phyloP scores from a whole-genome alignment of 805 yeast genomes.

The Yarrowia sp. region DNA sequence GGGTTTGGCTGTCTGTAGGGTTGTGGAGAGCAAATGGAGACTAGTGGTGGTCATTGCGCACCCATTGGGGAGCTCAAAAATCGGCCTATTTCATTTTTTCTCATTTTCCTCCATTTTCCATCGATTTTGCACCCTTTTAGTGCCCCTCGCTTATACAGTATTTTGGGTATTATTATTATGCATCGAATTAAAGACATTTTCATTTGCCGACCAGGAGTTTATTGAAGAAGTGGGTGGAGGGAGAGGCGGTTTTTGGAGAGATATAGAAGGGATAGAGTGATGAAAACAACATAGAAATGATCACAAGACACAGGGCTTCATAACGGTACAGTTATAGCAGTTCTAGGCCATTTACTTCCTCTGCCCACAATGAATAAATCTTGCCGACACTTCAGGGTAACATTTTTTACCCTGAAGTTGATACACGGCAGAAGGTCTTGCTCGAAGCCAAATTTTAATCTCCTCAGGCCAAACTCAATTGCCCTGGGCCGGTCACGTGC shows the following conservation, averaged over 20 bases:
- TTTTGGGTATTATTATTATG: slow-evolving; percentile 11
- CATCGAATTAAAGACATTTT: slow-evolving; percentile 34
- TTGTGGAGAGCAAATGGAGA: too few relatives aligned
- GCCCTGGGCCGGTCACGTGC: slow-evolving; percentile 24
- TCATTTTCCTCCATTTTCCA: background rate
- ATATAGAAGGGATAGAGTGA: background rate
- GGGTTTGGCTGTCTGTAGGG: too few relatives aligned
- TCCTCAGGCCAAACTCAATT: slow-evolving; percentile 21
- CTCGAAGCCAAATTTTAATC: slow-evolving; percentile 18
- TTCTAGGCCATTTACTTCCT: too few relatives aligned
- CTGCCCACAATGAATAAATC: background rate
- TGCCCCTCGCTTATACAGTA: slow-evolving; percentile 5
- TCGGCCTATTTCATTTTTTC: background rate
- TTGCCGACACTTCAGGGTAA: slow-evolving; percentile 6
- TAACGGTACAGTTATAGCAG: background rate
- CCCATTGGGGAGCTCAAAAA: too few relatives aligned
- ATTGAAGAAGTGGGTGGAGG: background rate
- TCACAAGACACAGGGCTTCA: background rate
- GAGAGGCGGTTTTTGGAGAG: background rate
- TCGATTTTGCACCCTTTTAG: background rate
- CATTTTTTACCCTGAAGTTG: slow-evolving; percentile 15
- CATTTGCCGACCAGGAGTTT: slow-evolving; percentile 28
- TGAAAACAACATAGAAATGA: background rate
- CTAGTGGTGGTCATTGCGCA: too few relatives aligned
- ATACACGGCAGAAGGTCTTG: slow-evolving; percentile 15